These are phyloP conservation scores for Camellia oleifera DNA, from an alignment of 179 eudicot species.

Conservation along the genomic window DNA sequence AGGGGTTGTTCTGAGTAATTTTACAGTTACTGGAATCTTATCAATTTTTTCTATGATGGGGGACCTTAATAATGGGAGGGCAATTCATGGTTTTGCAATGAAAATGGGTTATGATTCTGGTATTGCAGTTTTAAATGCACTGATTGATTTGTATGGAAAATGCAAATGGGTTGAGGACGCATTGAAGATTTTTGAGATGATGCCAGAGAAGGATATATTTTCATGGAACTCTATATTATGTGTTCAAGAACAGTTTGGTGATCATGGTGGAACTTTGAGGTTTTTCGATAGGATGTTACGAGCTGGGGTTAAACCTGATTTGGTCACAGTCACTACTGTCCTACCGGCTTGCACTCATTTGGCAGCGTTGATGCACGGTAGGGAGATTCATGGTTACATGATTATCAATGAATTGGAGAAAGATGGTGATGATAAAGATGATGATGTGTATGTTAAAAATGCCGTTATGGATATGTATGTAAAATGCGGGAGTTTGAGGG, in stretches of 20 bases:
- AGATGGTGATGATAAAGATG: background rate
- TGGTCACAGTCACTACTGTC: slow-evolving; percentile 35
- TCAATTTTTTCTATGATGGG: slow-evolving; percentile 30
- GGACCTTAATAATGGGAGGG: slow-evolving; percentile 30
- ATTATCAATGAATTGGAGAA: slow-evolving; percentile 23
- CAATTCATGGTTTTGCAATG: slow-evolving; percentile 35
- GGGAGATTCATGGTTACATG: slow-evolving; percentile 37
- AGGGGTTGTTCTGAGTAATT: slow-evolving; percentile 30
- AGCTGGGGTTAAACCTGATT: slow-evolving; percentile 37
- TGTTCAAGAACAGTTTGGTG: slow-evolving; percentile 33
- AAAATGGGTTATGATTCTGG: slow-evolving; percentile 31
- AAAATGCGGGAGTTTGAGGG: slow-evolving; percentile 46
- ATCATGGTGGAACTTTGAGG: slow-evolving; percentile 33
- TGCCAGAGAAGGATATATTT: slow-evolving; percentile 36
- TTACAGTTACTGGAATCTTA: slow-evolving; percentile 39
- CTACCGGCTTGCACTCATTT: slow-evolving; percentile 48
- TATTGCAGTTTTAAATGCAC: slow-evolving; percentile 38
- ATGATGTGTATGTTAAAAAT: slow-evolving; percentile 24
- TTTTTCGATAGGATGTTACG: slow-evolving; percentile 29
- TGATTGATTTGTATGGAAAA: slow-evolving; percentile 54
- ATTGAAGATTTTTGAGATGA: slow-evolving; percentile 27
- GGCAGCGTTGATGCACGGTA: slow-evolving; percentile 37
- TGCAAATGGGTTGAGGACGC: slow-evolving; percentile 30
- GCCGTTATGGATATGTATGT: slow-evolving; percentile 51
- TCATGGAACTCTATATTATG: slow-evolving; percentile 44